phyloP scores from a whole-genome alignment of 495 filamentous ascomycete species.

The Lepraria neglecta region DNA sequence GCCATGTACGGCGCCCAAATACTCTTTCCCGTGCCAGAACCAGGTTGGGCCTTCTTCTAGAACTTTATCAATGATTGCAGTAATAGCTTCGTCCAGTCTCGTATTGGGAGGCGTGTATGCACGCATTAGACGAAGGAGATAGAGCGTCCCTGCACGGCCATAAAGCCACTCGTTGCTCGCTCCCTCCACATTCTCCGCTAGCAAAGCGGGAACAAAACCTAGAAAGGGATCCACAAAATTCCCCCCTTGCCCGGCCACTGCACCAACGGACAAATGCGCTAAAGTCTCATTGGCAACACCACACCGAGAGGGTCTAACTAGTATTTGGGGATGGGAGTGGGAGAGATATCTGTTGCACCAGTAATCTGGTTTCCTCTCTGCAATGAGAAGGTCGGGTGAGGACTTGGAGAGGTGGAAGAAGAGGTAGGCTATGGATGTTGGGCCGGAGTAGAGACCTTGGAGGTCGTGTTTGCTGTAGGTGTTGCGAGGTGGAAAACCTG shows the following conservation, averaged over 20 bases:
- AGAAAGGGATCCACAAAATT: constrained; percentile 39
- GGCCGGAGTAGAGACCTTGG: constrained; percentile 51
- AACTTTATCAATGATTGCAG: constrained; percentile 30
- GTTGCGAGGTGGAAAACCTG: constrained; percentile 13
- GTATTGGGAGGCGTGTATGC: constrained; percentile 24
- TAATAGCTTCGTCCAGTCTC: constrained; percentile 21
- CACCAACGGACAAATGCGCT: constrained; percentile 45
- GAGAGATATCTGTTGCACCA: constrained; percentile 37
- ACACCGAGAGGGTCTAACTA: constrained; percentile 36
- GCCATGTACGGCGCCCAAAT: constrained; percentile 57
- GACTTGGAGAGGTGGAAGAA: constrained; percentile 46
- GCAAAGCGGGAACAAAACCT: constrained; percentile 34
- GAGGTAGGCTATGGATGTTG: constrained; percentile 53
- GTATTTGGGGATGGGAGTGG: constrained; percentile 25
- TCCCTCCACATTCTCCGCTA: constrained; percentile 18
- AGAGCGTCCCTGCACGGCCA: constrained; percentile 56
- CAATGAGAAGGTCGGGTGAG: constrained; percentile 43
- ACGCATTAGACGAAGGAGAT: constrained; percentile 44
- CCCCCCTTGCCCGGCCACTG: constrained; percentile 40
- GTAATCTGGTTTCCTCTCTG: constrained; percentile 41
- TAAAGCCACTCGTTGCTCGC: constrained; percentile 50
- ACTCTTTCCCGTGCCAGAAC: constrained; percentile 53
- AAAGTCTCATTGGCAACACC: constrained; percentile 53
- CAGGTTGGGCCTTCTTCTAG: constrained; percentile 44
- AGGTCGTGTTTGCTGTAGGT: constrained; percentile 14